Percentiles rank a stretch among this genome's conserved stretches.
phyloP scores from a whole-genome alignment of 257 asterid species.

The Capsicum pubescens region DNA sequence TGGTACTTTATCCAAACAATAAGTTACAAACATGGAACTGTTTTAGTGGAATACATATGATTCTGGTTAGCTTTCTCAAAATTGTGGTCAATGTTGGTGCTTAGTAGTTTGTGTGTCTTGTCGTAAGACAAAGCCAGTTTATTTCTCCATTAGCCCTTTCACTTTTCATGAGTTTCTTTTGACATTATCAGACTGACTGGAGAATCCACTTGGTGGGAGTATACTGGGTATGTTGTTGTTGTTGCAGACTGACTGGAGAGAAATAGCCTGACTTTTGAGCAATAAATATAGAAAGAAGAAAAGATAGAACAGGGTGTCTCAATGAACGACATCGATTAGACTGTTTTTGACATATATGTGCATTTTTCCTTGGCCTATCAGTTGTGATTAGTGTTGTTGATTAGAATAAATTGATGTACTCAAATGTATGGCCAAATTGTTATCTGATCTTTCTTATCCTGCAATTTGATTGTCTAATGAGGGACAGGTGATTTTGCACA shows the following conservation, averaged over 20 bases:
- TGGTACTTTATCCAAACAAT: not conserved
- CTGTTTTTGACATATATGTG: not conserved
- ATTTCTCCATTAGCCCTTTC: not conserved
- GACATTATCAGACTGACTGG: not conserved
- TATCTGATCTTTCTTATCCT: slow-evolving; percentile 20
- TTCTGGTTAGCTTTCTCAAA: not conserved
- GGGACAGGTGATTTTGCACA: slow-evolving; percentile 40
- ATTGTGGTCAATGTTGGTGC: not conserved
- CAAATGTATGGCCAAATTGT: not conserved
- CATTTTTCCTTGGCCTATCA: slow-evolving; percentile 22
- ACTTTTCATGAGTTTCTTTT: slow-evolving; percentile 11
- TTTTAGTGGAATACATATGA: not conserved
- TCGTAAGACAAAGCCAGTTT: not conserved
- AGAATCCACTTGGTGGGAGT: no score
- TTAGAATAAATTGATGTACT: not conserved
- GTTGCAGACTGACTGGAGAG: not conserved
- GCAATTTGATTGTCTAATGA: slow-evolving; percentile 21
- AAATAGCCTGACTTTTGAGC: not conserved
- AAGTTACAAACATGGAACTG: not conserved
- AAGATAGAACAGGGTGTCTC: slow-evolving; percentile 10
- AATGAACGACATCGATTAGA: not conserved
- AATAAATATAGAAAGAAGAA: not conserved
- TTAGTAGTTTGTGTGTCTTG: slow-evolving; percentile 2
- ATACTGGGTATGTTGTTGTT: no score
- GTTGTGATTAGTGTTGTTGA: not conserved